Conservation (phyloP, 2,329 filamentous ascomycete genomes). For the Ambrosiella xylebori region DNA sequence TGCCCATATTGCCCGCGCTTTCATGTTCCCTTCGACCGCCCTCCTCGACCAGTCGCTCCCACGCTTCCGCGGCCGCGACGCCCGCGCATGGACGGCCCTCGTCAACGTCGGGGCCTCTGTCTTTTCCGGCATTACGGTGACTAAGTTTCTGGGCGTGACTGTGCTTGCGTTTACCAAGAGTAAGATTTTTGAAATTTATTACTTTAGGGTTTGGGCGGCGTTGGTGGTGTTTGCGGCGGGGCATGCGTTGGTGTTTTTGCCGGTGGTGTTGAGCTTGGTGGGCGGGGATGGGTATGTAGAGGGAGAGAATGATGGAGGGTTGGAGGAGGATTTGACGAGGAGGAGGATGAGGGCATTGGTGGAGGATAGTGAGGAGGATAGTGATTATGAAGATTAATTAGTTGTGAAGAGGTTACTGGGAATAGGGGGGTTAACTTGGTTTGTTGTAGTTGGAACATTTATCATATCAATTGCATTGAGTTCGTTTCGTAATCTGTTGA, state of each 20-base stretch:
- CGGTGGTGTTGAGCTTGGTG: constrained; percentile 69
- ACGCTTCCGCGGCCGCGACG: constrained; percentile 43
- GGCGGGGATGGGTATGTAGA: constrained; percentile 82
- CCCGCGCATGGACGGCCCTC: constrained; percentile 77
- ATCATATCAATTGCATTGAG: too few species aligned
- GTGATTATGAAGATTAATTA: constrained; percentile 1
- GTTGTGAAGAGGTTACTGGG: not conserved
- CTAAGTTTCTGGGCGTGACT: constrained; percentile 79
- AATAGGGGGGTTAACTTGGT: too few species aligned
- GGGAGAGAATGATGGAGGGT: constrained; percentile 67
- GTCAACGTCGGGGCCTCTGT: constrained; percentile 91
- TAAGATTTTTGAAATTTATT: constrained; percentile 99
- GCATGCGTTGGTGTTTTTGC: constrained; percentile 81
- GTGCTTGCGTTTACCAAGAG: constrained; percentile 88
- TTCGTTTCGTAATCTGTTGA: too few species aligned
- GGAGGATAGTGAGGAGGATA: constrained; percentile 8
- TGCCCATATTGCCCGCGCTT: constrained; percentile 87
- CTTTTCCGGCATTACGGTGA: constrained; percentile 90
- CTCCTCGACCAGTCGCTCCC: constrained; percentile 46
- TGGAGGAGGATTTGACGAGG: constrained; percentile 75
- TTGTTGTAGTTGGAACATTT: too few species aligned
- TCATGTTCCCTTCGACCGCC: constrained; percentile 74
- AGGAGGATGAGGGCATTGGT: not conserved
- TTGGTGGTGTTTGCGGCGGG: constrained; percentile 76
- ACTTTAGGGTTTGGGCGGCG: constrained; percentile 91